Percentiles rank a stretch among this genome's conserved stretches.
Conservation (phyloP, 768 basidiomycete genomes). For the Kwoniella dejecticola region DNA sequence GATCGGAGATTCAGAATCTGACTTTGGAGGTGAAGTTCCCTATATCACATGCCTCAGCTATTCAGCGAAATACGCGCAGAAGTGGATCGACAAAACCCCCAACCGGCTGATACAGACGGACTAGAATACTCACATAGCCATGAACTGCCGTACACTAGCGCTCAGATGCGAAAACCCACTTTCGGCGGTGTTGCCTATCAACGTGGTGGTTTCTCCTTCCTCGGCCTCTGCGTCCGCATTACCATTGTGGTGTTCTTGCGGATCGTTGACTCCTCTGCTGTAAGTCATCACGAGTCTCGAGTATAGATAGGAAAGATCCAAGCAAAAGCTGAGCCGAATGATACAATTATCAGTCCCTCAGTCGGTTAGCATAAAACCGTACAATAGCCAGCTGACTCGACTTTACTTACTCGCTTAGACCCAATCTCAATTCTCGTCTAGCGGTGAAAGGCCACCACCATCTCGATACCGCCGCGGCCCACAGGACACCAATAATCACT, state of each 20-base stretch:
- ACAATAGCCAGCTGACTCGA: slow-evolving; percentile 19
- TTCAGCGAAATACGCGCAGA: not conserved
- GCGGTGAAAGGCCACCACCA: slow-evolving; percentile 98
- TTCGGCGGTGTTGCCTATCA: slow-evolving; percentile 28
- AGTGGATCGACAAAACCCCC: no score
- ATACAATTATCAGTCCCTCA: slow-evolving; percentile 1
- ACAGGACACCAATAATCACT: slow-evolving; percentile 82
- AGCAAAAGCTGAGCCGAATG: slow-evolving; percentile 67
- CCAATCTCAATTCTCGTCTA: slow-evolving; percentile 77
- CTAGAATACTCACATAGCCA: slow-evolving; percentile 73
- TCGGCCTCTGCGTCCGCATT: not conserved
- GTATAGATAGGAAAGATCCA: slow-evolving; percentile 93
- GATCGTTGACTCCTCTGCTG: slow-evolving; percentile 57
- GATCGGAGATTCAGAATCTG: slow-evolving; percentile 82
- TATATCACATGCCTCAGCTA: slow-evolving; percentile 49
- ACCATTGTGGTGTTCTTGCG: not conserved
- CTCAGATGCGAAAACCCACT: slow-evolving; percentile 36
- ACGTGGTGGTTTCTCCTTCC: slow-evolving; percentile 50
- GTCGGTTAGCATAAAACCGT: not conserved
- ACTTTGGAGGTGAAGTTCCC: slow-evolving; percentile 93
- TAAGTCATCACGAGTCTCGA: slow-evolving; percentile 86
- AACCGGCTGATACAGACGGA: not conserved
- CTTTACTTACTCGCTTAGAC: slow-evolving; percentile 86
- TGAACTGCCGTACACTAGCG: slow-evolving; percentile 64
- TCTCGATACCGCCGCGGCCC: slow-evolving; percentile 82